Evolutionary conservation across 1,284 basidiomycete species (phyloP).

Genomic region (Agaricales sp.): DNA sequence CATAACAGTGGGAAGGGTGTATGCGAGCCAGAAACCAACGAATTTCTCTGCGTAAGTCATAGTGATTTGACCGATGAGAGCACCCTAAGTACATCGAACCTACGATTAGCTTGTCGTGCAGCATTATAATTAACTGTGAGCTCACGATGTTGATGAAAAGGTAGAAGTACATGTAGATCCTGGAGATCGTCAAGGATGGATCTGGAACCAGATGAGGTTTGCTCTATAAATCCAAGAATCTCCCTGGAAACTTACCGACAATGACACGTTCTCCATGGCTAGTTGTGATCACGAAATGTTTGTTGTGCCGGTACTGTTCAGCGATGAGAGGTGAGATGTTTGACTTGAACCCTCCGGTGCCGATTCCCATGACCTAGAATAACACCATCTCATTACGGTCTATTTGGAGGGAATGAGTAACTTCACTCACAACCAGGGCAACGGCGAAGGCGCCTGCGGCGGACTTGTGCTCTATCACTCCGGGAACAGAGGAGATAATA

Average conservation of each 20-base stretch:
- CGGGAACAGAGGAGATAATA: constrained; percentile 61
- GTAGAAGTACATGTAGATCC: constrained; percentile 77
- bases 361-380: constrained; percentile 29
- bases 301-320: constrained; percentile 60
- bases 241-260: constrained; percentile 22
- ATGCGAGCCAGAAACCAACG: constrained; percentile 67
- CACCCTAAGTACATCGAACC: constrained; percentile 35
- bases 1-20: constrained; percentile 55
- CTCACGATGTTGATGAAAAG: constrained; percentile 59
- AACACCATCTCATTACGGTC: constrained; percentile 2
- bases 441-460: constrained; percentile 56
- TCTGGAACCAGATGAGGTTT: constrained; percentile 31
- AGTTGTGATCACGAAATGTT: constrained; percentile 41
- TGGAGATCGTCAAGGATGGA: constrained; percentile 59
- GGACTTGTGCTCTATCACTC: constrained; percentile 51
- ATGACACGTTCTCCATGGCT: constrained; percentile 69
- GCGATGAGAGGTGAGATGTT: constrained; percentile 76
- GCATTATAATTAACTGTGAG: no score
- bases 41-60: constrained; percentile 72
- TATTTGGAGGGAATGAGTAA: constrained; percentile 19
- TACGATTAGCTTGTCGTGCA: no score
- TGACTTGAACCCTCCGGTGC: constrained; percentile 73
- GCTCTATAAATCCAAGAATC: neutral
- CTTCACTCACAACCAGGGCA: constrained; percentile 59
- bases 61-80: constrained; percentile 56